A percentile compares a stretch with the other conserved stretches of the same genome.
phyloP scores from a whole-genome alignment of 2,329 filamentous ascomycete genomes.

The Penicillium frequentans region DNA sequence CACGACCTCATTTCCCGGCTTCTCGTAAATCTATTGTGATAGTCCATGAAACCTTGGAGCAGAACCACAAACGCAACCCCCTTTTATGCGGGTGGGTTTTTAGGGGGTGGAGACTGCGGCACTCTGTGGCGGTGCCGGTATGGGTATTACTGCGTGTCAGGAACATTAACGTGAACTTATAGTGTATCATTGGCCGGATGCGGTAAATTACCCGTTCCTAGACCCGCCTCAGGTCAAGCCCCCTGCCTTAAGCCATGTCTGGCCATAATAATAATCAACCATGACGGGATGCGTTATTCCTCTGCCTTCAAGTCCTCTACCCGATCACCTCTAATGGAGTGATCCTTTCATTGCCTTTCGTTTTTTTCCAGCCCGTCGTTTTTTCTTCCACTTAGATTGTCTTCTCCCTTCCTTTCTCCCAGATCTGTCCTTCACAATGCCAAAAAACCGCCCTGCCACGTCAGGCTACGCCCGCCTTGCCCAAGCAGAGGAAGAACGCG shows the following conservation, averaged over 20 bases:
- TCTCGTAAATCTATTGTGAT: background rate
- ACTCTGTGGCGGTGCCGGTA: slow-evolving; percentile 23
- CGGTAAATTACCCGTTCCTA: background rate
- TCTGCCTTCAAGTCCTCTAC: slow-evolving; percentile 4
- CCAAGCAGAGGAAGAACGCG: slow-evolving; percentile 67
- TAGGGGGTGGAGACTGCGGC: slow-evolving; percentile 16
- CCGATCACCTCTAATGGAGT: slow-evolving; percentile 6
- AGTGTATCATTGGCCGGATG: background rate
- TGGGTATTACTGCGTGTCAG: slow-evolving; percentile 10
- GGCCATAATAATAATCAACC: slow-evolving; percentile 22
- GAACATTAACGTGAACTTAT: background rate
- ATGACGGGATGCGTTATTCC: slow-evolving; percentile 9
- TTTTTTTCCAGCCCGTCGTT: slow-evolving; percentile 6
- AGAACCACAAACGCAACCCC: slow-evolving; percentile 8
- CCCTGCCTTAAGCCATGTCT: slow-evolving; percentile 12
- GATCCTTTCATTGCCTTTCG: slow-evolving; percentile 13
- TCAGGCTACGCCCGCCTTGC: slow-evolving; percentile 84
- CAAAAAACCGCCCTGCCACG: slow-evolving; percentile 67
- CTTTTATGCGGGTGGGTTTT: slow-evolving; percentile 18
- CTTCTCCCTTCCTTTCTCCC: slow-evolving; percentile 5
- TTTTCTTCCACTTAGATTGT: background rate
- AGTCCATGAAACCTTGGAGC: slow-evolving; percentile 3
- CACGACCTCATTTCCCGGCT: slow-evolving; percentile 5
- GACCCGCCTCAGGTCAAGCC: slow-evolving; percentile 5
- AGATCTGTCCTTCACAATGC: slow-evolving; percentile 53